Percentiles rank a stretch among this genome's conserved stretches.
phyloP scores from a whole-genome alignment of 2,329 filamentous ascomycete species.

The Neospermospora avenae region DNA sequence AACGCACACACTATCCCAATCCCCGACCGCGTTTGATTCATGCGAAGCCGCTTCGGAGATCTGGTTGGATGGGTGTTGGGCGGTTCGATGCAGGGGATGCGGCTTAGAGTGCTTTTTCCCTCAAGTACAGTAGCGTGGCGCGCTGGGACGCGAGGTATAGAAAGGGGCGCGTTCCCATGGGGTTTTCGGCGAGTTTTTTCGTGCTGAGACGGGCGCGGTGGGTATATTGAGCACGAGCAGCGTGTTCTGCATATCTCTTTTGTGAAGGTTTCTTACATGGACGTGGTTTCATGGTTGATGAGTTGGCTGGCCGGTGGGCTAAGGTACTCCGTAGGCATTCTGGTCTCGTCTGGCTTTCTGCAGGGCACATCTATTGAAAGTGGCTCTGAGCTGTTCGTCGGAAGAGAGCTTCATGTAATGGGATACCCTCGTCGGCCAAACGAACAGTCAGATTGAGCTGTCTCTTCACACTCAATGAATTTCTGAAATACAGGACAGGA shows the following conservation, averaged over 20 bases:
- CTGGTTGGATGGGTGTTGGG: neutral
- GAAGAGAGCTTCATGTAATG: neutral
- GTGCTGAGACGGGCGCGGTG: neutral
- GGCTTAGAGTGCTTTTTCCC: neutral
- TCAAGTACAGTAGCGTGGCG: neutral
- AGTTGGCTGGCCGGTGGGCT: neutral
- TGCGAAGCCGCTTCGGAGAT: neutral
- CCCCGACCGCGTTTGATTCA: neutral
- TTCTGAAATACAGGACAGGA: too few species aligned
- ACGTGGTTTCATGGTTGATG: neutral
- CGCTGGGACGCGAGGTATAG: neutral
- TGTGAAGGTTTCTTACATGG: neutral
- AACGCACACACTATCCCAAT: too few species aligned
- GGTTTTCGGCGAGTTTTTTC: neutral
- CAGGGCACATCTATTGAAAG: neutral
- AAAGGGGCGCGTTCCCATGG: neutral
- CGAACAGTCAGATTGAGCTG: neutral
- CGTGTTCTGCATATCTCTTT: constrained; percentile 2
- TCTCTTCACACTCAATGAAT: neutral
- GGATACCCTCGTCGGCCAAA: neutral
- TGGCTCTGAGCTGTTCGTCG: too few species aligned
- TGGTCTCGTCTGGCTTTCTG: neutral
- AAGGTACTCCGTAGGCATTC: neutral
- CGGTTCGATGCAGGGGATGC: constrained; percentile 1
- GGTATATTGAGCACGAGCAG: neutral